Conservation (phyloP, 768 basidiomycete genomes). For the Suillus hirtellus region DNA sequence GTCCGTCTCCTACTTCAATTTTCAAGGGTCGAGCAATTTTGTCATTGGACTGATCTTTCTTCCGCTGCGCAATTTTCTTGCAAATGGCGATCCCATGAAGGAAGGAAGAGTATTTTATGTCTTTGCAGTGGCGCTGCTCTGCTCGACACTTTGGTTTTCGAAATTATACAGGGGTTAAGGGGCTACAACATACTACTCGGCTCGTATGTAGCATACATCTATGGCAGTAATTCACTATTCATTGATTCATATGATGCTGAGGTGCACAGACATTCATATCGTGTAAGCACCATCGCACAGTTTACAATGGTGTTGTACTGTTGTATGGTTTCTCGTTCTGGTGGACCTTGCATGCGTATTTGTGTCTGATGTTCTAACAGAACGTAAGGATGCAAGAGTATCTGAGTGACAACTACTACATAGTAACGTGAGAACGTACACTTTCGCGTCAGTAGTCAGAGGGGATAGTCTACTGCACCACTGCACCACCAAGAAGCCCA, state of each 20-base stretch:
- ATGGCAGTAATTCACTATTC: not conserved
- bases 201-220: not conserved
- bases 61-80: slow-evolving; percentile 75
- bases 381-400: too few relatives aligned
- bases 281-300: too few relatives aligned
- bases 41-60: slow-evolving; percentile 82
- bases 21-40: slow-evolving; percentile 81
- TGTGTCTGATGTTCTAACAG: too few relatives aligned
- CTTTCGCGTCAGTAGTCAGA: too few relatives aligned
- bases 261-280: not conserved
- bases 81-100: slow-evolving; percentile 56
- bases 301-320: too few relatives aligned
- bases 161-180: slow-evolving; percentile 28
- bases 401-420: too few relatives aligned
- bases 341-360: too few relatives aligned
- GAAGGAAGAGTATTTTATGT: slow-evolving; percentile 91
- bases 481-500: too few relatives aligned
- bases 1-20: slow-evolving; percentile 7
- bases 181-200: not conserved
- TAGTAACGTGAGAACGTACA: too few relatives aligned
- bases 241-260: not conserved
- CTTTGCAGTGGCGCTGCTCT: slow-evolving; percentile 61
- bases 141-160: slow-evolving; percentile 23
- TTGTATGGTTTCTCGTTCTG: too few relatives aligned
- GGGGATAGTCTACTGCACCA: too few relatives aligned